Evolutionary conservation across 1,284 basidiomycete species (phyloP), one percentile per base, ranked within the genome.

Genomic region (Trametes sp.): DNA sequence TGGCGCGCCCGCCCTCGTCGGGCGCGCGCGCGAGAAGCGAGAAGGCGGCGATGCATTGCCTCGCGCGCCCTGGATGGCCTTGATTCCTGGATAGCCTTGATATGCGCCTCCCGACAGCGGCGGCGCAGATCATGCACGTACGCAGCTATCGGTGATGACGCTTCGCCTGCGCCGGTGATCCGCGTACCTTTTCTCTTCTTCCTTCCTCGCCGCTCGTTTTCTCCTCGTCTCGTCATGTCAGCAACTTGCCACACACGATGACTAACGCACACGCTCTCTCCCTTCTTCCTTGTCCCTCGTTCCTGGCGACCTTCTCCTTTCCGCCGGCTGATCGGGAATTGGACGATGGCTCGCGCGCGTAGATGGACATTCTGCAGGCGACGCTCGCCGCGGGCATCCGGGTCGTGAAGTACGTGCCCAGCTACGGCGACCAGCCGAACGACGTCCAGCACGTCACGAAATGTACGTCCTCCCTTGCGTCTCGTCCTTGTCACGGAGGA

Each of bases 351-450:
- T 14, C 28, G 2, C 26, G 19, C n/a, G 28, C n/a, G 21, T 63
- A 85, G 82, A 77, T 86, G 84, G 86, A 89, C 67, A 79, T 89
- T 41, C 75, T 89, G 35, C 80, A 82, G 63, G 78, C 82, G 63
- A 89, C 88, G 69, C 79, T 89, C 53, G 84, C 83, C 44, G 75
- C 86, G 4, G 89, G 88, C 13, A 80, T 89, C 24, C 72, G 74
- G 21, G 87, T 92, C 11, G 79, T 78, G 60, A 81, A 82, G 58
- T 90, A 81, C 59, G 87, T 92, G 4, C 82, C 87, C 0, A 86
- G 83, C 28, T 92, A 86, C 64, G 84, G 82, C 2, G 81, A 87
- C 62, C 80, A 83, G 52, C 80, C 86, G 0, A 92, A 92, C 69
- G 87, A 90, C 53, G 66, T 75, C 23, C 58, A 58, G 36, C 64